Evolutionary conservation across 2,329 filamentous ascomycete genomes (phyloP), one percentile per base, ranked within the genome.

Genomic region (Alternaria ethzedia): DNA sequence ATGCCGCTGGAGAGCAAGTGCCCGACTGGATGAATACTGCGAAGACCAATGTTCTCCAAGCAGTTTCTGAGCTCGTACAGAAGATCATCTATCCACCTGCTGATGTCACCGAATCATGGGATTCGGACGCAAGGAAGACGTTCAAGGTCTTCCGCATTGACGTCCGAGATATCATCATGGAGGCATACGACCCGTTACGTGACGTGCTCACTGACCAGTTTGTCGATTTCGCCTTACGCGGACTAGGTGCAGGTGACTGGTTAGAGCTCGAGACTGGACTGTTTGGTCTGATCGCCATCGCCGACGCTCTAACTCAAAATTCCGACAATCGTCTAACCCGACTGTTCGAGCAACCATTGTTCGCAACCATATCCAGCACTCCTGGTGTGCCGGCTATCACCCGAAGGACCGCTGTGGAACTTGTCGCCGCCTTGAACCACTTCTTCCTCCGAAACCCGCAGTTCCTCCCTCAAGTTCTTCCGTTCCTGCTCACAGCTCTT

Each of bases 91-190:
- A 91, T 65, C 91, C 92, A 5, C 82, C 88, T 0, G 71, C 82
- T 2, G 83, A 86, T 10, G 82, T 85, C 8, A 87, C 89, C 50
- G 83, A 84, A 28, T 82, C 84, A 0, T 95, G 92, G 92, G 90
- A 92, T 65, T 88, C 88, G 5, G 87, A 88, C 23, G 89, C 92
- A 32, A 87, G 87, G 43, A 85, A 86, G 54, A 88, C 86, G 0
- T 94, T 94, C 78, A 84, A 86, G 55, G 89, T 91, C 61, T 92
- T 92, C 51, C 86, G 93, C 28, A 89, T 91, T 69, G 93, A 96
- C 72, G 89, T 94, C n/a, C 86, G 87, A 54, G 92, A 96, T 75
- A 85, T 96, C 54, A 83, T 96, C 26, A 88, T 93, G 69, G 89
- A 90, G 3, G 87, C 90, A 3, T 94, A 90, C 70, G 84, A 89